These are phyloP conservation scores for Cyclotella atomus DNA, from an alignment of 108 stramenopile genomes.

Conservation along the genomic window DNA sequence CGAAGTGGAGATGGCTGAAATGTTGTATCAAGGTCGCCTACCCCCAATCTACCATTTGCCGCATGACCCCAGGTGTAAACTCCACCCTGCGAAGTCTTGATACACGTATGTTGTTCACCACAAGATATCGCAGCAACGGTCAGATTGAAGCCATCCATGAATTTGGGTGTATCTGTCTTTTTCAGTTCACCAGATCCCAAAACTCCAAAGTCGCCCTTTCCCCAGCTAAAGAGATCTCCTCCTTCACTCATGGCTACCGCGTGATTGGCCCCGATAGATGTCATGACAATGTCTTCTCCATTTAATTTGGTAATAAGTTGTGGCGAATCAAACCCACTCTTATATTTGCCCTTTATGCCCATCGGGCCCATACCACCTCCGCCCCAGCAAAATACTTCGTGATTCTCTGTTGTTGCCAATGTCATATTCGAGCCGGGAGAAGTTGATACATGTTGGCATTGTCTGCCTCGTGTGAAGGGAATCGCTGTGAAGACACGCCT, in stretches of 20 bases:
- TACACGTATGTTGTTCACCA: constrained; percentile 60
- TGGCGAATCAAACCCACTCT: constrained; percentile 45
- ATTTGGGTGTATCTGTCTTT: constrained; percentile 22
- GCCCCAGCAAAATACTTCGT: constrained; percentile 80
- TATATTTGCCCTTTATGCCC: constrained; percentile 41
- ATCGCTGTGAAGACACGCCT: constrained; percentile 60
- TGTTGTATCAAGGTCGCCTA: constrained; percentile 37
- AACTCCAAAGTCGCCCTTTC: constrained; percentile 59
- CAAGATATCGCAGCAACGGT: constrained; percentile 39
- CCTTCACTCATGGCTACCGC: constrained; percentile 48
- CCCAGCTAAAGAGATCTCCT: constrained; percentile 71
- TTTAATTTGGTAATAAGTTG: constrained; percentile 55
- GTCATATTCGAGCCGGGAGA: constrained; percentile 51
- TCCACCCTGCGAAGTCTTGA: constrained; percentile 28
- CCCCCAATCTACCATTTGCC: constrained; percentile 54
- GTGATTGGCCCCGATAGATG: constrained; percentile 60
- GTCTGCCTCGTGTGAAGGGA: constrained; percentile 53
- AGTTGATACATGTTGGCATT: constrained; percentile 55
- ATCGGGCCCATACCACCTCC: constrained; percentile 59
- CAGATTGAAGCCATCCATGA: constrained; percentile 36
- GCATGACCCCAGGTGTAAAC: constrained; percentile 64
- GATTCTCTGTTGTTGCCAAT: constrained; percentile 70
- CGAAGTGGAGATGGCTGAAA: constrained; percentile 53
- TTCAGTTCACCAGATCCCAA: constrained; percentile 50
- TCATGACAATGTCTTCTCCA: constrained; percentile 70